Evolutionary conservation across 1,139 yeast genomes (phyloP).

Genomic region (Suhomyces guaymorum): DNA sequence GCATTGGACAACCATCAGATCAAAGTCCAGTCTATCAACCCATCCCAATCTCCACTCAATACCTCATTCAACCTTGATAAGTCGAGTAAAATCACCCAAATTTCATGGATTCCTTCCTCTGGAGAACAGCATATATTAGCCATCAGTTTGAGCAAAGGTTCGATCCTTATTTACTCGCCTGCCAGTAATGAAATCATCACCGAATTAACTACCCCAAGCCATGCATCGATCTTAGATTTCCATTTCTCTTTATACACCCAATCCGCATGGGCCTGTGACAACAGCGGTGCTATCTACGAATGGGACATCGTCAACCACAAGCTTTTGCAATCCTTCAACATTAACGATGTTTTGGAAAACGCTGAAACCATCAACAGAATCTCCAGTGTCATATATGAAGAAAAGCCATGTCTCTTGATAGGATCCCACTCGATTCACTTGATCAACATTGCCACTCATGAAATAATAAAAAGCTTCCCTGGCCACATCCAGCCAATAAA

Average conservation of each 20-base stretch:
- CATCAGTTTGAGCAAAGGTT: conserved; percentile 67
- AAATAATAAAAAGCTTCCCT: conserved; percentile 54
- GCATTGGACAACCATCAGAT: conserved; percentile 76
- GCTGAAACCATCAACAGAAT: conserved; percentile 37
- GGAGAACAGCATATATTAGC: conserved; percentile 51
- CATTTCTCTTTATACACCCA: conserved; percentile 44
- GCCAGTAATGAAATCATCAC: conserved; percentile 55
- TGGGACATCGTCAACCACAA: conserved; percentile 57
- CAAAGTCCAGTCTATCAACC: conserved; percentile 56
- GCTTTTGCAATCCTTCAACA: conserved; percentile 42
- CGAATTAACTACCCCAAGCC: conserved; percentile 53
- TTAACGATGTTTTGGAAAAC: conserved; percentile 39
- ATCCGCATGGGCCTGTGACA: conserved; percentile 65
- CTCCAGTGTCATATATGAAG: conserved; percentile 35
- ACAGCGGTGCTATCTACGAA: conserved; percentile 60
- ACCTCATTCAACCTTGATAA: conserved; percentile 55
- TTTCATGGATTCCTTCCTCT: conserved; percentile 55
- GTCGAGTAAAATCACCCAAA: conserved; percentile 49
- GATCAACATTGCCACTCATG: conserved; percentile 41
- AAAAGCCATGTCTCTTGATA: conserved; percentile 50
- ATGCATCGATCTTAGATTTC: conserved; percentile 55
- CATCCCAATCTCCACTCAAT: conserved; percentile 39
- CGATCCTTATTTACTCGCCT: conserved; percentile 68
- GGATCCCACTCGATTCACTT: conserved; percentile 66
- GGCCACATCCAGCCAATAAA: conserved; percentile 72